Conservation (phyloP, 2,329 filamentous ascomycete genomes). For the Exutisphaerella laricina region DNA sequence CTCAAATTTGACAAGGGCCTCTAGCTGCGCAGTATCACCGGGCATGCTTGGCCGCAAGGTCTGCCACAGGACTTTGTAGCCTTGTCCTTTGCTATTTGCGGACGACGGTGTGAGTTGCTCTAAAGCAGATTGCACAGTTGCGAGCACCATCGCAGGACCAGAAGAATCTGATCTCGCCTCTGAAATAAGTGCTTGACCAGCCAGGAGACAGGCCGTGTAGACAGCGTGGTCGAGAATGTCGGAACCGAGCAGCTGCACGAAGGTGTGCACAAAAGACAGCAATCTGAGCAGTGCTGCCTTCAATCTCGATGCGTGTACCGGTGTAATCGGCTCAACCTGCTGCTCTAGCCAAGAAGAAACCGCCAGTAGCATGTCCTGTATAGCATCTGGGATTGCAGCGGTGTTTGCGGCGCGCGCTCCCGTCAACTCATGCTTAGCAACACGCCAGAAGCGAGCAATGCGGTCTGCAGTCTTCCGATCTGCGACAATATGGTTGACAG, state of each 20-base stretch:
- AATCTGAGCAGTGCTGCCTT: conserved; percentile 6
- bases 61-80: conserved; percentile 47
- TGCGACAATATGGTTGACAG: conserved; percentile 5
- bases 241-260: conserved; percentile 10
- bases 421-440: conserved; percentile 3
- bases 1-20: conserved; percentile 40
- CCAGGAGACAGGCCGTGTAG: conserved; percentile 13
- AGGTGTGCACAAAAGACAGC: conserved; percentile 12
- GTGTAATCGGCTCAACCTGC: not conserved
- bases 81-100: conserved; percentile 14
- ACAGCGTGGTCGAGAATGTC: conserved; percentile 13
- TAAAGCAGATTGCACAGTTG: not conserved
- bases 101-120: conserved; percentile 6
- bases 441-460: conserved; percentile 17
- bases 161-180: not conserved
- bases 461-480: conserved; percentile 18
- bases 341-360: conserved; percentile 5
- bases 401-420: not conserved
- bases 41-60: conserved; percentile 58
- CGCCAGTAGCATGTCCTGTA: conserved; percentile 7
- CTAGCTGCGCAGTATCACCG: conserved; percentile 34
- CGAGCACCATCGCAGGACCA: not conserved
- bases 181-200: conserved; percentile 10
- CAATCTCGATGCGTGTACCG: not conserved
- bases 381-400: conserved; percentile 7